Base-by-base conservation (phyloP, 352 stramenopile genomes). In the Lagenidium sp. region DNA sequence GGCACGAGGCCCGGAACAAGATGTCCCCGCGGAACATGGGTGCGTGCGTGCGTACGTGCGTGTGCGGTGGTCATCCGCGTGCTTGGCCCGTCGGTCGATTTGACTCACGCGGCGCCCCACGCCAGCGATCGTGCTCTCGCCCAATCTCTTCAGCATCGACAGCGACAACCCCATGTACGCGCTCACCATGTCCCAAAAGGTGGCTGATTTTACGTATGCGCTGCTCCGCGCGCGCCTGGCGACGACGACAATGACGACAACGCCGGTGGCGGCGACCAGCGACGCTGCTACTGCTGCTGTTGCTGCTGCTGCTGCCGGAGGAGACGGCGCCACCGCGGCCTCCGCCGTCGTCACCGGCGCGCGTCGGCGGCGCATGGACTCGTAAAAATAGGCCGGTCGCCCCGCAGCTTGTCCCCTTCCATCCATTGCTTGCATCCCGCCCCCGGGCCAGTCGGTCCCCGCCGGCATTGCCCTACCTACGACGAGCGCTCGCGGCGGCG, bases 21-120 rank as follows among this genome's bases (percentile, higher is more conserved):
- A 94, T 94, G 82, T 72, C 72, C 2, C 57, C 75, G 0, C 77
- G 82, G 42, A 91, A 87, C 56, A 65, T 94, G 53, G 67, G 75
- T 85, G 50, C 12, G 53, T 11, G 11, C 5, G 23, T 16, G 7
- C 4, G 22, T 25, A 32, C 28, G n/a, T n/a, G n/a, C n/a, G n/a
- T n/a, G n/a, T n/a, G n/a, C n/a, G n/a, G n/a, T n/a, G n/a, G n/a
- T n/a, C n/a, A n/a, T n/a, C n/a, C n/a, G n/a, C n/a, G n/a, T n/a
- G 4, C 36, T 5, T 30, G 30, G 22, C 36, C 15, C 5, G 3
- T 34, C 21, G n/a, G 38, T 41, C 18, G 15, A 11, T 44, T 11
- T 44, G 29, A 29, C 44, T 29, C 15, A 36, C 6, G 22, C 19
- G 7, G 15, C 6, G 24, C 24, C 25, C 18, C 16, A 31, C 7